Conservation (phyloP, 805 yeast species). For the Wickerhamomyces ciferrii region DNA sequence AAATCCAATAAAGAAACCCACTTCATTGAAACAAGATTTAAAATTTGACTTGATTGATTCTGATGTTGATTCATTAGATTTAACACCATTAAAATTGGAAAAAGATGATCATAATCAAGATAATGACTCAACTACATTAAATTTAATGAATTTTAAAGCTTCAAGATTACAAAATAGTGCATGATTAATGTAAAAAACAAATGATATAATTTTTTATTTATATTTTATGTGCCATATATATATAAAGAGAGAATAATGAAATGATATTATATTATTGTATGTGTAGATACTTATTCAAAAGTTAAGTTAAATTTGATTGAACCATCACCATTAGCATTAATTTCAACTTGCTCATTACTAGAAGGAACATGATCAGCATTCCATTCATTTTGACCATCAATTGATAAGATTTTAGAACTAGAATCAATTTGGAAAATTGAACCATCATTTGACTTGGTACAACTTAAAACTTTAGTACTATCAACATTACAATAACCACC, state of each 20-base stretch:
- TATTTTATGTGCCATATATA: constrained; percentile 4
- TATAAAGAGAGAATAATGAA: constrained; percentile 4
- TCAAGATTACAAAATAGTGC: not conserved
- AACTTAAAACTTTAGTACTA: constrained; percentile 18
- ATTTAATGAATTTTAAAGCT: not conserved
- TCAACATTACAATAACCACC: constrained; percentile 68
- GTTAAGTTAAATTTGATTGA: constrained; percentile 33
- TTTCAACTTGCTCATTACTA: constrained; percentile 40
- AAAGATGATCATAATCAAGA: no score
- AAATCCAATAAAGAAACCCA: not conserved
- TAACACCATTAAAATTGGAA: not conserved
- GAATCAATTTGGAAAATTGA: constrained; percentile 27
- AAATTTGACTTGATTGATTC: no score
- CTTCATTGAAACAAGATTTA: not conserved
- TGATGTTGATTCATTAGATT: not conserved
- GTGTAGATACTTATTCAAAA: constrained; percentile 18
- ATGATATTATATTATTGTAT: not conserved
- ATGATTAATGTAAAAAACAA: constrained; percentile 1
- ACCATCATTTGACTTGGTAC: constrained; percentile 50
- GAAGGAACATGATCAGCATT: constrained; percentile 13
- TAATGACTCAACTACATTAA: not conserved
- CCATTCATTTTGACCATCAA: constrained; percentile 11
- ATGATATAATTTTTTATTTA: no score
- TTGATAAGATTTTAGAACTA: constrained; percentile 3
- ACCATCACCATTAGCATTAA: constrained; percentile 35